phyloP scores from a whole-genome alignment of 305 asterid genomes.

The Fraxinus xanthoxyloides region DNA sequence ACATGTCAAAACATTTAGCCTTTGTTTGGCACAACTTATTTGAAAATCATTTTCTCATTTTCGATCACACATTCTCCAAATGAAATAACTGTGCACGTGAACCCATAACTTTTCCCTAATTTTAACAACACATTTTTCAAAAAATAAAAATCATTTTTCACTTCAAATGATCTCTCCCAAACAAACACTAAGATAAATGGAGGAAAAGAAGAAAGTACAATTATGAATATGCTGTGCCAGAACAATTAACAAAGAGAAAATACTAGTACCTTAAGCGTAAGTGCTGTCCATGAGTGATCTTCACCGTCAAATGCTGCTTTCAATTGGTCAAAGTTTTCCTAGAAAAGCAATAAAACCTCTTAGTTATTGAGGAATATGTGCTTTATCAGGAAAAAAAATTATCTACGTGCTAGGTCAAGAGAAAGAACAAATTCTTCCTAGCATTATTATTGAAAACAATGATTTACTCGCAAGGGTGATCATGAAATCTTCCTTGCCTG shows the following conservation, averaged over 20 bases:
- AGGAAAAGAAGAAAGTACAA: not conserved
- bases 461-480: not conserved
- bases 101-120: not conserved
- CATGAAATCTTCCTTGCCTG: not conserved
- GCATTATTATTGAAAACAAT: not conserved
- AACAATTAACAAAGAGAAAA: not conserved
- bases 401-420: not conserved
- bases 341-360: not conserved
- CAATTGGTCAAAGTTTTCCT: constrained; percentile 65
- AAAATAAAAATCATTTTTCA: not conserved
- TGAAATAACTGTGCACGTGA: no score
- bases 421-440: not conserved
- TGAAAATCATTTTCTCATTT: not conserved
- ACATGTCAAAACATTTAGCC: not conserved
- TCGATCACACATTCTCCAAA: not conserved
- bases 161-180: not conserved
- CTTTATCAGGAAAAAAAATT: not conserved
- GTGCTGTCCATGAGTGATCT: constrained; percentile 82
- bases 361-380: not conserved
- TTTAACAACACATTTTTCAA: not conserved
- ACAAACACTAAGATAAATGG: not conserved
- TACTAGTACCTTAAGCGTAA: constrained; percentile 57
- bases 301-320: constrained; percentile 62
- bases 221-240: not conserved
- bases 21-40: not conserved